phyloP scores from a whole-genome alignment of 352 stramenopile genomes.

The Globisporangium orthogonon region DNA sequence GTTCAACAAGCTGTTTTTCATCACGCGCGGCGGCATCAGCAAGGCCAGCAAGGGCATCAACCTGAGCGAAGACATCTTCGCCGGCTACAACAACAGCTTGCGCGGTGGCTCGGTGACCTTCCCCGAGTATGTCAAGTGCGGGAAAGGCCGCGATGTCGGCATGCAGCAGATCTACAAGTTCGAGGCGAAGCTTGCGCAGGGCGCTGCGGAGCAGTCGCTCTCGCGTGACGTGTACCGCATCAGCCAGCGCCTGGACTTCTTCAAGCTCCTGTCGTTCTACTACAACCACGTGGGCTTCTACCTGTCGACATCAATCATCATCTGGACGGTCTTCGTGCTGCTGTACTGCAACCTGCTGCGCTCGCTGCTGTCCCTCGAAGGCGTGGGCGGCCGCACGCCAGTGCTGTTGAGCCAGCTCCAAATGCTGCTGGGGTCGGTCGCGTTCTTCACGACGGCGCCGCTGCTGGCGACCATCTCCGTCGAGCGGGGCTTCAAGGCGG shows the following conservation, averaged over 20 bases:
- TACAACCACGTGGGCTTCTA: slow-evolving; percentile 99
- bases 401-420: slow-evolving; percentile 94
- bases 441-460: slow-evolving; percentile 96
- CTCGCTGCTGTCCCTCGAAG: slow-evolving; percentile 90
- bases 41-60: slow-evolving; percentile 99
- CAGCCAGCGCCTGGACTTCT: slow-evolving; percentile 96
- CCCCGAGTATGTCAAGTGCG: slow-evolving; percentile 98
- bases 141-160: slow-evolving; percentile 98
- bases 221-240: slow-evolving; percentile 98
- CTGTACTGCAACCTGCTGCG: slow-evolving; percentile 95
- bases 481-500: slow-evolving; percentile 95
- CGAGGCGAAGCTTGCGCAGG: slow-evolving; percentile 97
- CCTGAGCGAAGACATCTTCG: slow-evolving; percentile 99
- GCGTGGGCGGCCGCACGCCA: slow-evolving; percentile 88
- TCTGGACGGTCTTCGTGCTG: slow-evolving; percentile 96
- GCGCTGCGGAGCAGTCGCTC: slow-evolving; percentile 96
- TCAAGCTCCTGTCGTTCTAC: slow-evolving; percentile 98
- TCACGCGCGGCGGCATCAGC: slow-evolving; percentile 96
- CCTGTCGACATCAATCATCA: slow-evolving; percentile 96
- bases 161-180: slow-evolving; percentile 99
- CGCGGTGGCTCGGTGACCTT: slow-evolving; percentile 95
- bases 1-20: slow-evolving; percentile 99
- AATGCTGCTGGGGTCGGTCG: slow-evolving; percentile 94
- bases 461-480: slow-evolving; percentile 97
- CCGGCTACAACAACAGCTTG: slow-evolving; percentile 98